These are phyloP conservation scores for Triadica sebifera DNA, from an alignment of 345 rosid genomes.

Conservation along the genomic window DNA sequence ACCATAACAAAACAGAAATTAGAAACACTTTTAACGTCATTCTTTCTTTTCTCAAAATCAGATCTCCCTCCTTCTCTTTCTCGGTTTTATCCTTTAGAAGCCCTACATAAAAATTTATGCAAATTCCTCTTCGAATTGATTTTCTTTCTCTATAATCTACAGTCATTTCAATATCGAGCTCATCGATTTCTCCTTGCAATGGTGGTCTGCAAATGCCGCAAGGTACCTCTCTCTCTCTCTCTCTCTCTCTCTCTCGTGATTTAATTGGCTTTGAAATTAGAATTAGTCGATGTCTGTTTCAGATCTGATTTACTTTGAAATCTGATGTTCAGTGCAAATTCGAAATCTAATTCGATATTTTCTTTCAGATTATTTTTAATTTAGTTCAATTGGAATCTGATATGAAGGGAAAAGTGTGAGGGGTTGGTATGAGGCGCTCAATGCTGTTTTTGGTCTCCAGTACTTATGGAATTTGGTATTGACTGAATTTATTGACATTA, in stretches of 20 bases:
- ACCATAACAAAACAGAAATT: no score
- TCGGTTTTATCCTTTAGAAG: background rate
- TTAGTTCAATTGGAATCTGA: background rate
- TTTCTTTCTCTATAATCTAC: background rate
- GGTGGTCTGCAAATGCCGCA: constrained; percentile 41
- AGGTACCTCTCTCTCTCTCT: constrained; percentile 13
- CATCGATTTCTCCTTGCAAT: constrained; percentile 11
- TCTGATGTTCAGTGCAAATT: background rate
- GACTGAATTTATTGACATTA: background rate
- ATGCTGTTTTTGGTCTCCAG: background rate
- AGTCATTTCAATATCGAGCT: background rate
- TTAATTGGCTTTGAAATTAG: background rate
- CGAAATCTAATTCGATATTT: constrained; percentile 1
- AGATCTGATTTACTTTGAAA: constrained; percentile 22
- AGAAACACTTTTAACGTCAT: no score
- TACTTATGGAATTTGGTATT: background rate
- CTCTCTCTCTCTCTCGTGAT: constrained; percentile 6
- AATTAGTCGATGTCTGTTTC: background rate
- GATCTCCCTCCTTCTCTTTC: background rate
- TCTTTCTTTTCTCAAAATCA: no score
- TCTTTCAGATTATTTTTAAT: background rate
- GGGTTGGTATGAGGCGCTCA: background rate
- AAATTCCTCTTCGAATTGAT: background rate
- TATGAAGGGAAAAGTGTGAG: background rate
- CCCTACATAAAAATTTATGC: background rate